These are phyloP conservation scores for Hymenoscyphus repandus DNA, from an alignment of 2,329 filamentous ascomycete species.

Conservation along the genomic window DNA sequence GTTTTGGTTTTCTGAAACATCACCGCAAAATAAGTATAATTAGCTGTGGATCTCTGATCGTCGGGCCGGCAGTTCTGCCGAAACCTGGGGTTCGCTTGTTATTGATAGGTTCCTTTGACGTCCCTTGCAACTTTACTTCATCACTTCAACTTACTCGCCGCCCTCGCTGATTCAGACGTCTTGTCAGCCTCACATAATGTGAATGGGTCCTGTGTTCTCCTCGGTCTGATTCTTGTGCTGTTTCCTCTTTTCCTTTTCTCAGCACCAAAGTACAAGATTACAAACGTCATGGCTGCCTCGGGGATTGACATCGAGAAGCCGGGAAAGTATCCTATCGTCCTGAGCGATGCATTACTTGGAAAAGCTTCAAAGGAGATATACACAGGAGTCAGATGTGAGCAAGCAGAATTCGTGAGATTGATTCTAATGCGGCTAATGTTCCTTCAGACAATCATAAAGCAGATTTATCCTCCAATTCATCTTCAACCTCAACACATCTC, in stretches of 20 bases:
- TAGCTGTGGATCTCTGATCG: not conserved
- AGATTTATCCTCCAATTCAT: conserved; percentile 42
- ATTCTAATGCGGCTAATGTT: conserved; percentile 11
- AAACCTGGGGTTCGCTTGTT: not conserved
- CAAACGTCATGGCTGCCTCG: conserved; percentile 15
- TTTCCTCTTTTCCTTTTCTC: too few species aligned
- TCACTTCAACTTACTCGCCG: not conserved
- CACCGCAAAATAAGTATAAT: too few species aligned
- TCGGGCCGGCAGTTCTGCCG: not conserved
- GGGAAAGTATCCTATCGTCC: conserved; percentile 57
- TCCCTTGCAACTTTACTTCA: not conserved
- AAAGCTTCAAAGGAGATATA: conserved; percentile 52
- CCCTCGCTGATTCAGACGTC: not conserved
- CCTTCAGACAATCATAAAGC: conserved; percentile 58
- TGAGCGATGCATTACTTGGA: conserved; percentile 56
- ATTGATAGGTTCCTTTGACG: not conserved
- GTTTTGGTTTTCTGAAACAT: too few species aligned
- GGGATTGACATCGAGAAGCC: conserved; percentile 54
- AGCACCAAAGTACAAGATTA: conserved; percentile 5
- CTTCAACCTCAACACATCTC: conserved; percentile 40
- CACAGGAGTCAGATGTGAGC: conserved; percentile 55
- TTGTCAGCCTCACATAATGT: too few species aligned
- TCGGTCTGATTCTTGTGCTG: too few species aligned
- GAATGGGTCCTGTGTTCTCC: too few species aligned
- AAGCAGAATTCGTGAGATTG: not conserved